Conservation (phyloP, 1,284 basidiomycete genomes). For the Violaceomyces palustris region DNA sequence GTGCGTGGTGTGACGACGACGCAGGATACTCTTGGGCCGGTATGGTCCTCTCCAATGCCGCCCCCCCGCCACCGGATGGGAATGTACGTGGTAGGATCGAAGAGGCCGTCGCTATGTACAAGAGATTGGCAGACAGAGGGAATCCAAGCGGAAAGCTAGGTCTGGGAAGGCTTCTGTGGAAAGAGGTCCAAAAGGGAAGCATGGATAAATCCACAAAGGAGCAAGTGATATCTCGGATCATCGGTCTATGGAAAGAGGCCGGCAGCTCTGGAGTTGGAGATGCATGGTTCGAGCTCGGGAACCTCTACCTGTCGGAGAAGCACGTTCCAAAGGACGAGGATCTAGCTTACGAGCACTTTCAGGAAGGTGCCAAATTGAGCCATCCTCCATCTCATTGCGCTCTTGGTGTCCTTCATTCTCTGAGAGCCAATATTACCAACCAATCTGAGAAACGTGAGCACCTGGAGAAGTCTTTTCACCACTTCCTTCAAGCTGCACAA, state of each 20-base stretch:
- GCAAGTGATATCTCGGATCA: constrained; percentile 11
- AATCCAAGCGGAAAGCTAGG: constrained; percentile 31
- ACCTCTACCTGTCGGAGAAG: constrained; percentile 19
- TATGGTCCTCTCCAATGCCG: constrained; percentile 36
- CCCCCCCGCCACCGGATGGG: constrained; percentile 12
- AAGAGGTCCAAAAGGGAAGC: constrained; percentile 12
- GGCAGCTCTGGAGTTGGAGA: constrained; percentile 35
- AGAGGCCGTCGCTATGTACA: constrained; percentile 25
- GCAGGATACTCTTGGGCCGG: constrained; percentile 41
- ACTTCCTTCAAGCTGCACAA: constrained; percentile 37
- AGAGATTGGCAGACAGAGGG: constrained; percentile 26
- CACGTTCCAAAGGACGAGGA: constrained; percentile 18
- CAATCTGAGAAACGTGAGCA: too few relatives aligned
- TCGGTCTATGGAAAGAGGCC: constrained; percentile 29
- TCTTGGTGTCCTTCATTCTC: constrained; percentile 14
- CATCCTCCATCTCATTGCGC: constrained; percentile 19
- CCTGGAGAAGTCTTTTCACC: constrained; percentile 11
- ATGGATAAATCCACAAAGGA: constrained; percentile 14
- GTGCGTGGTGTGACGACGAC: constrained; percentile 23
- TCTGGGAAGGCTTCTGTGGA: constrained; percentile 28
- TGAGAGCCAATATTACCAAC: constrained; percentile 5
- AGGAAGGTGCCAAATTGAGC: constrained; percentile 27
- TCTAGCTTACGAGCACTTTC: constrained; percentile 12
- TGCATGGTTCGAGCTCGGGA: constrained; percentile 41
- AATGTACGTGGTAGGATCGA: constrained; percentile 8